phyloP scores from a whole-genome alignment of 257 asterid species.

The Petrea volubilis region DNA sequence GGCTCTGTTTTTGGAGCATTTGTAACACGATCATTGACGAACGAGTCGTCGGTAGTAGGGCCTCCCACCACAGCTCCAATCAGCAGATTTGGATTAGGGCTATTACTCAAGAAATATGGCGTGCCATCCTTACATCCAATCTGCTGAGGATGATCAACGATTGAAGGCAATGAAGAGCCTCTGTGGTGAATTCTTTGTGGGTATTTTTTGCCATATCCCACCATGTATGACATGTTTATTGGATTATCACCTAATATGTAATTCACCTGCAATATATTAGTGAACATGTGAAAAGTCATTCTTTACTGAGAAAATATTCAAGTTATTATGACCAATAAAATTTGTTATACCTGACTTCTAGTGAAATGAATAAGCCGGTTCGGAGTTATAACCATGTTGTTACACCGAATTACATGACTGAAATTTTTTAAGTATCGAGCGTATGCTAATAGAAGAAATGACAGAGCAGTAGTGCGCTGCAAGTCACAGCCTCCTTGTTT shows the following conservation, averaged over 20 bases:
- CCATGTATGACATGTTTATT: conserved; percentile 44
- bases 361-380: conserved; percentile 29
- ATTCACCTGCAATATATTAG: conserved; percentile 43
- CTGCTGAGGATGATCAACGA: conserved; percentile 24
- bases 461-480: conserved; percentile 32
- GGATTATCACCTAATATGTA: conserved; percentile 56
- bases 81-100: conserved; percentile 41
- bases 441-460: conserved; percentile 46
- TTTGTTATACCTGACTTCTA: conserved; percentile 28
- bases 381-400: conserved; percentile 11
- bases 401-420: conserved; percentile 27
- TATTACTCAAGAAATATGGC: conserved; percentile 30
- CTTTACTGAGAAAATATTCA: too few species aligned
- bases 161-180: conserved; percentile 46
- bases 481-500: conserved; percentile 34
- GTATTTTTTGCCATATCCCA: conserved; percentile 44
- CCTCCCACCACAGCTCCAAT: conserved; percentile 53
- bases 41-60: conserved; percentile 30
- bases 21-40: conserved; percentile 33
- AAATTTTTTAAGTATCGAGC: conserved; percentile 29
- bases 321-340: too few species aligned
- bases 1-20: conserved; percentile 43
- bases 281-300: too few species aligned
- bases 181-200: conserved; percentile 55
- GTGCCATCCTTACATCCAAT: conserved; percentile 44